Conservation (phyloP, 768 basidiomycete species). For the Suillus occidentalis region DNA sequence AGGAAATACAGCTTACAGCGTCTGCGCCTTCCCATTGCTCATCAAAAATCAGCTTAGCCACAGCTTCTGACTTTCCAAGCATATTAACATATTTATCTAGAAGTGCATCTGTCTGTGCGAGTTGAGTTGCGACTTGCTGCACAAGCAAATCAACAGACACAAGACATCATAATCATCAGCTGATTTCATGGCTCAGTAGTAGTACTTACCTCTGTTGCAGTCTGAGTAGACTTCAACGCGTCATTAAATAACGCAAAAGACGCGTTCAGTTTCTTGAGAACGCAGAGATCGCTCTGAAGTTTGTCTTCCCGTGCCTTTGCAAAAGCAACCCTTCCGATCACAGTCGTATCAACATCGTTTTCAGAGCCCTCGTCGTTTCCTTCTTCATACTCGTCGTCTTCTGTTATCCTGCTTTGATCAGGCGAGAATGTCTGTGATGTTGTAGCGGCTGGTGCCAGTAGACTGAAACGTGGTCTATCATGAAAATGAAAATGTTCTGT, state of each 20-base stretch:
- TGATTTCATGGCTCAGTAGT: not conserved
- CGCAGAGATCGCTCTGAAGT: constrained; percentile 69
- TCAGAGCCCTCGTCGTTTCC: constrained; percentile 10
- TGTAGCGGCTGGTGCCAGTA: constrained; percentile 30
- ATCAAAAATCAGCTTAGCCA: constrained; percentile 70
- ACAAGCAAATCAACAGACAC: not conserved
- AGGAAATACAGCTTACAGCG: constrained; percentile 45
- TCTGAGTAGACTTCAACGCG: constrained; percentile 59
- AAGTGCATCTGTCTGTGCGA: constrained; percentile 70
- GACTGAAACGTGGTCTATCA: constrained; percentile 34
- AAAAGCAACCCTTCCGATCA: constrained; percentile 24
- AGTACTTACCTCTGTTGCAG: constrained; percentile 65
- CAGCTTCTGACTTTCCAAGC: constrained; percentile 67
- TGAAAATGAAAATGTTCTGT: constrained; percentile 11
- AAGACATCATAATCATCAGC: not conserved
- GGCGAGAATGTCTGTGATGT: constrained; percentile 14
- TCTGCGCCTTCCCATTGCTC: constrained; percentile 77
- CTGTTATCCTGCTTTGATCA: constrained; percentile 26
- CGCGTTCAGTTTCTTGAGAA: constrained; percentile 71
- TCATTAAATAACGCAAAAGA: constrained; percentile 69
- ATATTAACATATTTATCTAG: constrained; percentile 75
- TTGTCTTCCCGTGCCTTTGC: constrained; percentile 63
- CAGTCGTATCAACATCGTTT: constrained; percentile 16
- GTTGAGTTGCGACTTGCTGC: constrained; percentile 64
- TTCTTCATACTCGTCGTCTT: constrained; percentile 24